Evolutionary conservation across 2,329 filamentous ascomycete species (phyloP).

Genomic region (Colletotrichum lentis): DNA sequence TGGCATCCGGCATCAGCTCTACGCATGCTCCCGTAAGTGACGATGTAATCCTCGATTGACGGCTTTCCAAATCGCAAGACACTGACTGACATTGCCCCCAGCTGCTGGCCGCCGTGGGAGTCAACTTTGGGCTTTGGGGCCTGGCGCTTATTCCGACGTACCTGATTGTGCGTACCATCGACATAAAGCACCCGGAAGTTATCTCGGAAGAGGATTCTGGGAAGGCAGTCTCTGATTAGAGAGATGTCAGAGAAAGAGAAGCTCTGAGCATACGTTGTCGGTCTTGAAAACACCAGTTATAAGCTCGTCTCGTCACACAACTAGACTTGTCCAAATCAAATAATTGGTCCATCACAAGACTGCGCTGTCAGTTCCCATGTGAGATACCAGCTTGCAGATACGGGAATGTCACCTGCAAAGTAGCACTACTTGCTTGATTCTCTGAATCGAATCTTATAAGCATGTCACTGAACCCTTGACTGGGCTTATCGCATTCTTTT

Average conservation of each 20-base stretch:
- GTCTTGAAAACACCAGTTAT: not conserved
- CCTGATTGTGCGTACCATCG: conserved; percentile 30
- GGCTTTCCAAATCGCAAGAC: not conserved
- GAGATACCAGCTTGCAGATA: too few species aligned
- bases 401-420: fast-evolving
- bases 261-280: too few species aligned
- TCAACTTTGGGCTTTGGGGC: conserved; percentile 39
- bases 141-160: conserved; percentile 36
- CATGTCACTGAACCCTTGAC: not conserved
- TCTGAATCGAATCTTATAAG: not conserved
- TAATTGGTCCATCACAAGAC: not conserved
- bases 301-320: not conserved
- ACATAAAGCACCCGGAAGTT: not conserved
- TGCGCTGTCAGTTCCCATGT: too few species aligned
- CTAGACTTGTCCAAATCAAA: not conserved
- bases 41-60: not conserved
- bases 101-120: conserved; percentile 33
- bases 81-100: not conserved
- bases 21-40: conserved; percentile 26
- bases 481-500: too few species aligned
- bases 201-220: not conserved
- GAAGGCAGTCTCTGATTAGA: not conserved
- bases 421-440: too few species aligned
- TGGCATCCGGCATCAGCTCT: conserved; percentile 36
- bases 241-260: not conserved